phyloP scores from a whole-genome alignment of 2,329 filamentous ascomycete species.

The Fusarium gaditjirri region DNA sequence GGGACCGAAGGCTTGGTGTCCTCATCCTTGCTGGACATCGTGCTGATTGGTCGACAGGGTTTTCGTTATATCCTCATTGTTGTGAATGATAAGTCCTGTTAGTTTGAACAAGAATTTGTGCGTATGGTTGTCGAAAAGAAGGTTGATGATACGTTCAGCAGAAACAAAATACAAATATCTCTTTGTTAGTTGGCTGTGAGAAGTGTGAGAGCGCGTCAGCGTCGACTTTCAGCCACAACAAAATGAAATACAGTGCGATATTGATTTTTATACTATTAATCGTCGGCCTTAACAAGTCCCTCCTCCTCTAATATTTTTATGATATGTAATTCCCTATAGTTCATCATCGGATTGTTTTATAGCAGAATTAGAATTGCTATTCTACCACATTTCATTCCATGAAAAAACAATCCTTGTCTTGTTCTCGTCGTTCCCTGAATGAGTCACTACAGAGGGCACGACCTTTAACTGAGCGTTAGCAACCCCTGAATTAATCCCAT shows the following conservation, averaged over 20 bases:
- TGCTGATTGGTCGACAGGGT: slow-evolving; percentile 10
- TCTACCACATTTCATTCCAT: neutral
- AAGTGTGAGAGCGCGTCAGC: neutral
- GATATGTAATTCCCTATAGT: no score
- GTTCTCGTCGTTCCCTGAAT: neutral
- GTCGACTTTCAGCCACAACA: slow-evolving; percentile 18
- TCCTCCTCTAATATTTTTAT: neutral
- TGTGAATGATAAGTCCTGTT: neutral
- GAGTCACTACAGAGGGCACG: neutral
- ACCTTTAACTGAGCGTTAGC: neutral
- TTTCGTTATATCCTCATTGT: slow-evolving; percentile 20
- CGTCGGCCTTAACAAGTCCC: neutral
- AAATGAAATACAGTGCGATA: neutral
- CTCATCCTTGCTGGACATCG: slow-evolving; percentile 45
- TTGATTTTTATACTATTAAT: accelerated
- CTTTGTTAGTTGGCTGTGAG: slow-evolving; percentile 14
- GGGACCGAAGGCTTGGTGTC: slow-evolving; percentile 58
- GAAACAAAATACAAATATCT: neutral
- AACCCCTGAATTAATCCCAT: neutral
- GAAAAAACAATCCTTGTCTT: neutral
- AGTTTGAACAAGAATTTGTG: no score
- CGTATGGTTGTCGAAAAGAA: neutral
- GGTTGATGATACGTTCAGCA: neutral
- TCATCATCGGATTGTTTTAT: neutral
- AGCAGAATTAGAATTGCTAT: neutral